Percentiles rank a stretch among this genome's conserved stretches.
phyloP scores from a whole-genome alignment of 192 early-diverging fungal genomes.

The Jimgerdemannia flammicorona region DNA sequence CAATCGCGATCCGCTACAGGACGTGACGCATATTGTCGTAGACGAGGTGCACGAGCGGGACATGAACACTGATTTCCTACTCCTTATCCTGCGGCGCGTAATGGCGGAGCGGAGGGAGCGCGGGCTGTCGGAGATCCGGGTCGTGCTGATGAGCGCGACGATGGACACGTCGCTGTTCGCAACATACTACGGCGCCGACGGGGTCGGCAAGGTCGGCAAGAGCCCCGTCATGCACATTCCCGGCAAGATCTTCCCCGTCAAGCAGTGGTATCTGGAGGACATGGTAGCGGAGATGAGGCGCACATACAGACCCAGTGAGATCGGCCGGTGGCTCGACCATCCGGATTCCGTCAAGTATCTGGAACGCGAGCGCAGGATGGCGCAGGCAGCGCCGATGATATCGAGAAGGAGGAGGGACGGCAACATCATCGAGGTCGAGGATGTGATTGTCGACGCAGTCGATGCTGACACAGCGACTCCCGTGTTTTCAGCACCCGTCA shows the following conservation, averaged over 20 bases:
- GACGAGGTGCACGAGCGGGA: conserved; percentile 81
- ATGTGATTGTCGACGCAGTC: background rate
- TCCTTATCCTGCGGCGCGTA: conserved; percentile 61
- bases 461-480: conserved; percentile 8
- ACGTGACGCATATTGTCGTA: conserved; percentile 66
- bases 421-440: too few relatives aligned
- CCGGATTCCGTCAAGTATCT: conserved; percentile 36
- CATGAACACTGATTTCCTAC: conserved; percentile 72
- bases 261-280: conserved; percentile 64
- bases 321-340: conserved; percentile 17
- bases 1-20: conserved; percentile 45
- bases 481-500: conserved; percentile 35
- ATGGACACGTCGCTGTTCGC: conserved; percentile 61
- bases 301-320: conserved; percentile 20
- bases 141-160: conserved; percentile 77
- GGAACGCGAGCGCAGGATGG: conserved; percentile 36
- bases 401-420: too few relatives aligned
- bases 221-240: conserved; percentile 59
- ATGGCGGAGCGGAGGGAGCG: conserved; percentile 38
- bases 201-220: conserved; percentile 16
- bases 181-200: conserved; percentile 46
- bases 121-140: conserved; percentile 5
- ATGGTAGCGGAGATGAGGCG: conserved; percentile 62
- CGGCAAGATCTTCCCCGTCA: conserved; percentile 56
- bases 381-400: too few relatives aligned